phyloP scores from a whole-genome alignment of 306 rosid genomes.

The Canavalia gladiata region DNA sequence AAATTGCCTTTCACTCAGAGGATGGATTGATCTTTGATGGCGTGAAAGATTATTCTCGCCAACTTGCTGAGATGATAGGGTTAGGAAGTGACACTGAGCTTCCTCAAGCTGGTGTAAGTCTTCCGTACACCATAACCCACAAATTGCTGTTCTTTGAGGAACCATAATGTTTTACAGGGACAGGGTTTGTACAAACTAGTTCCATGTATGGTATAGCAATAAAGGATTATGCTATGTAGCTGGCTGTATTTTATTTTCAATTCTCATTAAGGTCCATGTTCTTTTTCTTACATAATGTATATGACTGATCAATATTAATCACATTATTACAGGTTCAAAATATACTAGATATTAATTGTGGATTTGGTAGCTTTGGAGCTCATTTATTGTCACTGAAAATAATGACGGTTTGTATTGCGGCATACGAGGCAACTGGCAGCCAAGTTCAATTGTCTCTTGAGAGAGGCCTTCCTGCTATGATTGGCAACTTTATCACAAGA shows the following conservation, averaged over 20 bases:
- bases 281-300: constrained; percentile 9
- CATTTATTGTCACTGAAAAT: constrained; percentile 83
- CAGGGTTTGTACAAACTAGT: constrained; percentile 23
- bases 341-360: constrained; percentile 91
- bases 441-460: constrained; percentile 99
- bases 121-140: constrained; percentile 27
- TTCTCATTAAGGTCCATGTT: constrained; percentile 30
- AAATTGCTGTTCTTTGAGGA: constrained; percentile 32
- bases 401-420: constrained; percentile 91
- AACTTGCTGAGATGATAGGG: constrained; percentile 96
- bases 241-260: constrained; percentile 8
- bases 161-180: constrained; percentile 32
- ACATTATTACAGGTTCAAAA: constrained; percentile 69
- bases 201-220: neutral
- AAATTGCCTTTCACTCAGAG: constrained; percentile 95
- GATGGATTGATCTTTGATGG: constrained; percentile 87
- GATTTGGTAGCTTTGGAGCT: constrained; percentile 99
- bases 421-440: constrained; percentile 96
- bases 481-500: constrained; percentile 78
- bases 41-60: constrained; percentile 93
- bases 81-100: constrained; percentile 82
- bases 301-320: constrained; percentile 50
- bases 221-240: constrained; percentile 36
- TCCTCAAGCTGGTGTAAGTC: constrained; percentile 90
- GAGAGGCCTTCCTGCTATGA: constrained; percentile 98